Evolutionary conservation across 106 monocot species (phyloP).

Genomic region (Cymbidium sinense): DNA sequence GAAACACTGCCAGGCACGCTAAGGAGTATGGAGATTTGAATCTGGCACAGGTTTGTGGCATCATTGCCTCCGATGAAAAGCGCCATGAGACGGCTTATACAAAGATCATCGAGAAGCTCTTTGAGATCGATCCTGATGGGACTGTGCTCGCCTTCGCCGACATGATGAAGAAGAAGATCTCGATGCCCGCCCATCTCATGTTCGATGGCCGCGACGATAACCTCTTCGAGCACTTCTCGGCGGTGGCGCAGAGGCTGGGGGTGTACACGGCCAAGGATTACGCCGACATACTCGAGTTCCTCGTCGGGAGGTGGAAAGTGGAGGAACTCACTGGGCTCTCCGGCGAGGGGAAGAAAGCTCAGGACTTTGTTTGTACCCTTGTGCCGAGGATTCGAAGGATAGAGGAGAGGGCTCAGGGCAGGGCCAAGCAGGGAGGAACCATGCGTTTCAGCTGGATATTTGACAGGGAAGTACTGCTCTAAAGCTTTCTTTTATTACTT

Average conservation of each 20-base stretch:
- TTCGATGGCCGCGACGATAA: constrained; percentile 47
- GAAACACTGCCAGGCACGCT: constrained; percentile 54
- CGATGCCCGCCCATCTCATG: constrained; percentile 62
- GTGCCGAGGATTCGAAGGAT: constrained; percentile 20
- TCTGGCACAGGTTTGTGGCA: constrained; percentile 55
- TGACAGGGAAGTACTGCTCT: constrained; percentile 17
- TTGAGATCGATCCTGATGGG: constrained; percentile 52
- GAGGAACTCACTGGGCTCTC: constrained; percentile 24
- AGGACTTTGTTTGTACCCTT: constrained; percentile 31
- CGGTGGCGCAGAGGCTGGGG: constrained; percentile 41
- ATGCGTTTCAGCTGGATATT: constrained; percentile 28
- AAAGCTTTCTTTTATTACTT: constrained; percentile 3
- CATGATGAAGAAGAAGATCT: constrained; percentile 70
- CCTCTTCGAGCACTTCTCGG: constrained; percentile 50
- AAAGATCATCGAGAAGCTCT: constrained; percentile 58
- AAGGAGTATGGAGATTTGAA: constrained; percentile 55
- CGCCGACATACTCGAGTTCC: constrained; percentile 57
- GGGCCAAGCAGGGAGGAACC: constrained; percentile 6
- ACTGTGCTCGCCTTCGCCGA: constrained; percentile 45
- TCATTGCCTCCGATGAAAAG: constrained; percentile 56
- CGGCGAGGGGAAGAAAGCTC: constrained; percentile 24
- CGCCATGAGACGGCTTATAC: constrained; percentile 69
- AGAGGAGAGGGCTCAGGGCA: constrained; percentile 25
- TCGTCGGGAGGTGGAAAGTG: constrained; percentile 47
- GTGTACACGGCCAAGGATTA: constrained; percentile 58